phyloP scores from a whole-genome alignment of 768 basidiomycete species.

The Tephrocybe sp. region DNA sequence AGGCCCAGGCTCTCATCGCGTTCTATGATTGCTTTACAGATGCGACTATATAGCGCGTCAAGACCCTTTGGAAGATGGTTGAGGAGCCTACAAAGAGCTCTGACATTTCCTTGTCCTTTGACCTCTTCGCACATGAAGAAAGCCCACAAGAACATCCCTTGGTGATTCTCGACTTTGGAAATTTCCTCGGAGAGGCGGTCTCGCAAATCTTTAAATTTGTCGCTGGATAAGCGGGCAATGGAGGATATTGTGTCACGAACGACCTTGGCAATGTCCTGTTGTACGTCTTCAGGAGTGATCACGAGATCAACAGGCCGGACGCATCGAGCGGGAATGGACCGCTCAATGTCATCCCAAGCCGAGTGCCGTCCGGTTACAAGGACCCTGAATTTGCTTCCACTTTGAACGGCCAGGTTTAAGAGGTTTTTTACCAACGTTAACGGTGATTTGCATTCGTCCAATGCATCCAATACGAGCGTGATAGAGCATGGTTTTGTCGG shows the following conservation, averaged over 20 bases:
- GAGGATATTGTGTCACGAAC: background rate
- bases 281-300: background rate
- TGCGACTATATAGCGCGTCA: constrained; percentile 8
- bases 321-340: no score
- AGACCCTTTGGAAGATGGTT: constrained; percentile 5
- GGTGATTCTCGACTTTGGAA: constrained; percentile 2
- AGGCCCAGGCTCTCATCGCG: constrained; percentile 2
- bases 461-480: constrained; percentile 3
- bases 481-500: background rate
- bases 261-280: background rate
- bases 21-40: constrained; percentile 4
- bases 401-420: background rate
- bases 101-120: constrained; percentile 1
- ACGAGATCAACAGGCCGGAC: background rate
- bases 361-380: background rate
- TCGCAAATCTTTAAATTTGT: background rate
- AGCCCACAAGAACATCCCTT: constrained; percentile 13
- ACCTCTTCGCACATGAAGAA: constrained; percentile 10
- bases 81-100: constrained; percentile 1
- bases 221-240: background rate
- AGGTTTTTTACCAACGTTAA: background rate
- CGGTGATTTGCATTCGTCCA: background rate
- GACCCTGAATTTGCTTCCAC: background rate
- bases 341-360: background rate
- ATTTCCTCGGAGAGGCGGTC: background rate